Evolutionary conservation across 164 flowering plant genomes (phyloP).

Genomic region (Magnolia changhungtana): DNA sequence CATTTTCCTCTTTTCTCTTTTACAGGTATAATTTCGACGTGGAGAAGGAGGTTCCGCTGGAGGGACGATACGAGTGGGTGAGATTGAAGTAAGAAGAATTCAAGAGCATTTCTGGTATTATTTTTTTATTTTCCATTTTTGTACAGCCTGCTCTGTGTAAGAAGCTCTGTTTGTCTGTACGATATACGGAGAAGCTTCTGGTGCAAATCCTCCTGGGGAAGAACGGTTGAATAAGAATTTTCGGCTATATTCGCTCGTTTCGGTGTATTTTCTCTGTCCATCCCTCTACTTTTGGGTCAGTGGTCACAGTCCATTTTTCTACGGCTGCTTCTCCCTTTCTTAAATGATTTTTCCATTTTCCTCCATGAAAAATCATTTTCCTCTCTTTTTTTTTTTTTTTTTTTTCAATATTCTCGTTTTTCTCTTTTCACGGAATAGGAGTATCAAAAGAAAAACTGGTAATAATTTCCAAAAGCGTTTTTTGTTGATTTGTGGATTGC

Average conservation of each 20-base stretch:
- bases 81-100: slow-evolving; percentile 33
- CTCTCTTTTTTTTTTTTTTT: no score
- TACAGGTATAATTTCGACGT: slow-evolving; percentile 75
- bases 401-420: not conserved
- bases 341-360: not conserved
- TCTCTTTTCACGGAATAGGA: not conserved
- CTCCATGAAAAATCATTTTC: no score
- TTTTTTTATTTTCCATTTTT: not conserved
- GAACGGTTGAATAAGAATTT: not conserved
- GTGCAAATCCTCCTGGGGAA: slow-evolving; percentile 7
- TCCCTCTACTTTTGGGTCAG: not conserved
- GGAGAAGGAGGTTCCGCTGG: slow-evolving; percentile 59
- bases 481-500: not conserved
- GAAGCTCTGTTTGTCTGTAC: slow-evolving; percentile 13
- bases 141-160: slow-evolving; percentile 6
- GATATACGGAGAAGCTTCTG: slow-evolving; percentile 15
- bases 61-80: slow-evolving; percentile 77
- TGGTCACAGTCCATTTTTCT: not conserved
- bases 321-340: not conserved
- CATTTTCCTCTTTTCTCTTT: not conserved
- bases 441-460: no score
- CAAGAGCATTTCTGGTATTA: not conserved
- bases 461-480: not conserved
- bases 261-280: not conserved
- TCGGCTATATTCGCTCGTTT: not conserved